phyloP scores from a whole-genome alignment of 192 early-diverging fungal species.

The Umbelopsis sp. region DNA sequence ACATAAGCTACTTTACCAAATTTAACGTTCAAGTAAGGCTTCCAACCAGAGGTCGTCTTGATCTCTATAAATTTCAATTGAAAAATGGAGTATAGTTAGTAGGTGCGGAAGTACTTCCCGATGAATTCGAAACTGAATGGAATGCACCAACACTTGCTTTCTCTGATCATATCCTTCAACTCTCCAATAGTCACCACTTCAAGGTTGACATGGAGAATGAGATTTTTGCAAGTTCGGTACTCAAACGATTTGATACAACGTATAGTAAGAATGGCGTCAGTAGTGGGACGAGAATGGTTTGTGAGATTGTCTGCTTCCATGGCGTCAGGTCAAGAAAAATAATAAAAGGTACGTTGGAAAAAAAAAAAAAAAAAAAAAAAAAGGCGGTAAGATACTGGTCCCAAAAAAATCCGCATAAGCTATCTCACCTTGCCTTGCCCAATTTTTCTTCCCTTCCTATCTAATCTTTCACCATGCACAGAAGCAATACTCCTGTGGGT shows the following conservation, averaged over 20 bases:
- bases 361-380: too few species aligned
- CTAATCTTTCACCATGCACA: neutral
- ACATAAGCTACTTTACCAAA: constrained; percentile 51
- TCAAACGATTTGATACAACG: constrained; percentile 90
- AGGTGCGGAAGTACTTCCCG: too few species aligned
- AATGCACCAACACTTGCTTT: neutral
- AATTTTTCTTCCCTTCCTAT: constrained; percentile 1
- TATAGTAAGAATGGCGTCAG: constrained; percentile 71
- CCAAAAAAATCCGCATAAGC: too few species aligned
- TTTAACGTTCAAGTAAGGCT: constrained; percentile 65
- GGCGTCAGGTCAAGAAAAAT: neutral
- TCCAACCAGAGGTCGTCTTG: constrained; percentile 61
- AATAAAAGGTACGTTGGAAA: too few species aligned
- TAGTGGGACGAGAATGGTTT: constrained; percentile 46
- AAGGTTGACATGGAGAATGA: constrained; percentile 76
- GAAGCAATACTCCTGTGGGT: neutral
- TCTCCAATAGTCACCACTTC: constrained; percentile 64
- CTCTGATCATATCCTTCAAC: constrained; percentile 50
- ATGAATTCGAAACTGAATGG: neutral
- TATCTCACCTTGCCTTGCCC: neutral
- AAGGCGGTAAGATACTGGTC: too few species aligned
- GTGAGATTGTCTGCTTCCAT: constrained; percentile 37
- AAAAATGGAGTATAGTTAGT: too few species aligned
- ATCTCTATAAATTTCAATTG: constrained; percentile 46
- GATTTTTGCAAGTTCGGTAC: constrained; percentile 83